Evolutionary conservation across 1,284 basidiomycete species (phyloP).

Genomic region (Pascua sp.): DNA sequence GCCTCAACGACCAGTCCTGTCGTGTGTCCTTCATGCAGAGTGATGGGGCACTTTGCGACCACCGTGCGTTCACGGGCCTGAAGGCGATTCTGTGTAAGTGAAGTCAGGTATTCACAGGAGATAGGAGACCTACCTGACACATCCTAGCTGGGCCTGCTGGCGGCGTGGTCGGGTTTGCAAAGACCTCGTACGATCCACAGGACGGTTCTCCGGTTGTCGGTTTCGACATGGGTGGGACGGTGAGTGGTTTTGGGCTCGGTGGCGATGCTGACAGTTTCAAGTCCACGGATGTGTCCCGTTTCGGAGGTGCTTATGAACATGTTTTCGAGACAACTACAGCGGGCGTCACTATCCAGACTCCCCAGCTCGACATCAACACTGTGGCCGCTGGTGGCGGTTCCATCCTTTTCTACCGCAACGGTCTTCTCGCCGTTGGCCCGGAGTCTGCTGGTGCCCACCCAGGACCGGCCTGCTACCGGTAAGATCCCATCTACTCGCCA

Average conservation of each 20-base stretch:
- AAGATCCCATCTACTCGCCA: too few species aligned
- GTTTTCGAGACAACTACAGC: constrained; percentile 90
- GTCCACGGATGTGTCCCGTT: constrained; percentile 84
- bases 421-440: constrained; percentile 73
- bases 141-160: constrained; percentile 31
- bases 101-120: too few species aligned
- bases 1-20: constrained; percentile 14
- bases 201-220: constrained; percentile 31
- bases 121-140: too few species aligned
- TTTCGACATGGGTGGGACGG: constrained; percentile 77
- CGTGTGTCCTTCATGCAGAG: constrained; percentile 70
- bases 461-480: constrained; percentile 72
- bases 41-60: constrained; percentile 78
- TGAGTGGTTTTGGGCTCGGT: too few species aligned
- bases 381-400: constrained; percentile 80
- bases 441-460: constrained; percentile 75
- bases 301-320: constrained; percentile 76
- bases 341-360: constrained; percentile 80
- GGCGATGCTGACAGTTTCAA: too few species aligned
- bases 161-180: constrained; percentile 37
- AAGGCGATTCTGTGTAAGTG: constrained; percentile 65
- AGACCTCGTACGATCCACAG: constrained; percentile 29
- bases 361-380: constrained; percentile 83
- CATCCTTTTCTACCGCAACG: constrained; percentile 72
- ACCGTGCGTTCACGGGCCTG: constrained; percentile 75